phyloP scores from a whole-genome alignment of 179 eudicot genomes.

The Beta lomatogona region DNA sequence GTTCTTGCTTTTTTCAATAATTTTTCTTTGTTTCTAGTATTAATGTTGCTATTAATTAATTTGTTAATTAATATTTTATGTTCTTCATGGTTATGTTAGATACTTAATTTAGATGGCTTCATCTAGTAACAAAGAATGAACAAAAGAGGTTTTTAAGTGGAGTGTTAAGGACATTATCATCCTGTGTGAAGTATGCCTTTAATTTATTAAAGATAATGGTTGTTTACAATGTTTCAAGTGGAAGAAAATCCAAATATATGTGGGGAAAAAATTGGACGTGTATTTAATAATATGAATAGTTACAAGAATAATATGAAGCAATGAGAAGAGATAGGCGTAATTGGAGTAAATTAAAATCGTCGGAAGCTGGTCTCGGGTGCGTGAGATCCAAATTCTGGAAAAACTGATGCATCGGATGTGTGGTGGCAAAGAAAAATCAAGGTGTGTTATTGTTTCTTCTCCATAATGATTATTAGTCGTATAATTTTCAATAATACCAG shows the following conservation, averaged over 20 bases:
- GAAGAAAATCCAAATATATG: neutral
- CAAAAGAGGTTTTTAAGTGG: no score
- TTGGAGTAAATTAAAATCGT: neutral
- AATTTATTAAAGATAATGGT: neutral
- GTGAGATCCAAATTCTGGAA: neutral
- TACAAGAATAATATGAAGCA: neutral
- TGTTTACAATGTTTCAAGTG: neutral
- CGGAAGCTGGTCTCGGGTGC: neutral
- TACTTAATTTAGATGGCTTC: no score
- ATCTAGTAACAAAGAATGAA: no score
- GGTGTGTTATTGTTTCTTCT: neutral
- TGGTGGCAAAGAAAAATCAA: conserved; percentile 1
- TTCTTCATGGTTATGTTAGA: no score
- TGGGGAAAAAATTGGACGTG: neutral
- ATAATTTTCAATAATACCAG: no score
- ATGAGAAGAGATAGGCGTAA: neutral
- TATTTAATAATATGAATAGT: neutral
- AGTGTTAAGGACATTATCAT: no score
- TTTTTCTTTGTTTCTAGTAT: no score
- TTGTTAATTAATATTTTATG: no score
- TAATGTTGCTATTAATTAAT: no score
- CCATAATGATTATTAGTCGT: no score
- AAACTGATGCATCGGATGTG: neutral
- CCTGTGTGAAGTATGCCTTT: no score
- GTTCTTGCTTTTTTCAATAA: no score